Conservation (phyloP, 768 basidiomycete genomes). For the Serendipita sp. region DNA sequence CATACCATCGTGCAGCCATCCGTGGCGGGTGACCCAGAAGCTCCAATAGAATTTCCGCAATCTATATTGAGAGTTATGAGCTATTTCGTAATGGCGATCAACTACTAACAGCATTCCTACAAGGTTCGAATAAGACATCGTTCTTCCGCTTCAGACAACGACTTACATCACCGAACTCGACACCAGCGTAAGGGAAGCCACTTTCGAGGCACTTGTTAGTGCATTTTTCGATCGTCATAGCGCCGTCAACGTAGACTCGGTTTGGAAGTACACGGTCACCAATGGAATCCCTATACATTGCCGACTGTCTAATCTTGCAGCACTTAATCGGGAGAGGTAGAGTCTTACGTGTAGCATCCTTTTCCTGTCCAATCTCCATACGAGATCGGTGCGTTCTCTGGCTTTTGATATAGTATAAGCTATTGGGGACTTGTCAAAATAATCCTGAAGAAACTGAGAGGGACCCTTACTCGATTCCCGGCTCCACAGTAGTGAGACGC, state of each 20-base stretch:
- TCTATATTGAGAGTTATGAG: slow-evolving; percentile 19
- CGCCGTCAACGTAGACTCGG: slow-evolving; percentile 21
- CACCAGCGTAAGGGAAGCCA: slow-evolving; percentile 27
- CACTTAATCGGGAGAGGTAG: background rate
- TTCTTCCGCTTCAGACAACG: too few relatives aligned
- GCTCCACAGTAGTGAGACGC: background rate
- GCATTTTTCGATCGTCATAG: slow-evolving; percentile 35
- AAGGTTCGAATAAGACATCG: too few relatives aligned
- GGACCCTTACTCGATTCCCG: background rate
- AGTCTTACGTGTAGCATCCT: background rate
- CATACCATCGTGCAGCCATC: slow-evolving; percentile 54
- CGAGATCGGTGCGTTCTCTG: background rate
- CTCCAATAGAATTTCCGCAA: slow-evolving; percentile 32
- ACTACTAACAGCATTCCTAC: background rate
- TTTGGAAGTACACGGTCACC: background rate
- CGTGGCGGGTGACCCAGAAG: slow-evolving; percentile 30
- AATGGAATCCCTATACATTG: background rate
- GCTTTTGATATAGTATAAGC: background rate
- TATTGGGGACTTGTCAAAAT: background rate
- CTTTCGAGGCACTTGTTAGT: slow-evolving; percentile 31
- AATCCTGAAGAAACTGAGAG: background rate
- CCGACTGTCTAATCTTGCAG: too few relatives aligned
- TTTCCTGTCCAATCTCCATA: background rate
- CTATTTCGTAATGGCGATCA: background rate
- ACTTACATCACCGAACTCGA: slow-evolving; percentile 34